phyloP scores from a whole-genome alignment of 164 flowering plant species.

The Nymphaea colorata region DNA sequence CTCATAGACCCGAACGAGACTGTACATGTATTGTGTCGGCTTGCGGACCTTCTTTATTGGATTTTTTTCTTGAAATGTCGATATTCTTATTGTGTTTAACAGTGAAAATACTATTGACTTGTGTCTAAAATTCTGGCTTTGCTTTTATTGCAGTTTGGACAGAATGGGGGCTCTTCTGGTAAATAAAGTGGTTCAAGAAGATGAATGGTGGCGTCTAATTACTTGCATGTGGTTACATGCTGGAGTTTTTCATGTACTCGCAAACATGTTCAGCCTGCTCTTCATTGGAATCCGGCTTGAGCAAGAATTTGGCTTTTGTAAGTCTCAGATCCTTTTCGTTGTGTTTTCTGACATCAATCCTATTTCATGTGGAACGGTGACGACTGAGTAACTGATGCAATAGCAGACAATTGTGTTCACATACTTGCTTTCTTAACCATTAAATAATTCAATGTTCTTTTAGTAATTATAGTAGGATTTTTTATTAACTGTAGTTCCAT shows the following conservation, averaged over 20 bases:
- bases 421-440: not conserved
- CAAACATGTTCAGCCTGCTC: conserved; percentile 67
- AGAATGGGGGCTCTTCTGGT: conserved; percentile 48
- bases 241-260: conserved; percentile 53
- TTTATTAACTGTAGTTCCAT: too few species aligned
- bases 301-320: conserved; percentile 81
- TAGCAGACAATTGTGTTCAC: not conserved
- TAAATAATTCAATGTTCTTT: not conserved
- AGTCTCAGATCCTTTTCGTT: conserved; percentile 11
- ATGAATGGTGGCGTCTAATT: conserved; percentile 51
- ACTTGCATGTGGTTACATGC: conserved; percentile 75
- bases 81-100: not conserved
- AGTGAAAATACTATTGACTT: not conserved
- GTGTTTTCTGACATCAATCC: not conserved
- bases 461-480: too few species aligned
- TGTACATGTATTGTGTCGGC: too few species aligned
- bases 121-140: not conserved
- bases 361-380: not conserved
- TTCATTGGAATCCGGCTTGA: conserved; percentile 67
- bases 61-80: too few species aligned
- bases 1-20: too few species aligned
- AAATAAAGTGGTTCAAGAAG: conserved; percentile 23
- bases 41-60: not conserved
- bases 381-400: not conserved
- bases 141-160: conserved; percentile 31